Evolutionary conservation across 257 asterid genomes (phyloP).

Genomic region (Penstemon eatonii): DNA sequence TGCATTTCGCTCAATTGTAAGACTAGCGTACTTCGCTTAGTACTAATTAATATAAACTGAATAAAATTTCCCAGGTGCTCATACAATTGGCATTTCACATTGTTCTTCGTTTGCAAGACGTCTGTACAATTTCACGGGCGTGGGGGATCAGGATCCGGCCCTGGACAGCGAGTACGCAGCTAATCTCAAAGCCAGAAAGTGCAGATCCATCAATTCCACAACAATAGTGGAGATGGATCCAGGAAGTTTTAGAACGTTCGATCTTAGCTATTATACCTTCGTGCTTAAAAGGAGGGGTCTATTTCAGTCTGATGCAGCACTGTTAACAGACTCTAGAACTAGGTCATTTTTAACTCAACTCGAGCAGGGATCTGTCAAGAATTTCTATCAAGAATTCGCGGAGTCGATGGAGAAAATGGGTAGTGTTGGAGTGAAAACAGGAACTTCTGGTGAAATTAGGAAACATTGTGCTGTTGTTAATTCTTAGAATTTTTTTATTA

Average conservation of each 20-base stretch:
- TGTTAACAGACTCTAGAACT: constrained; percentile 44
- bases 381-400: constrained; percentile 52
- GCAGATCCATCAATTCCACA: constrained; percentile 44
- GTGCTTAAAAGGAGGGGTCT: constrained; percentile 66
- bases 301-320: constrained; percentile 61
- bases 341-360: constrained; percentile 37
- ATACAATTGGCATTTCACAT: constrained; percentile 63
- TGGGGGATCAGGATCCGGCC: constrained; percentile 63
- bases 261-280: constrained; percentile 57
- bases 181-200: constrained; percentile 52
- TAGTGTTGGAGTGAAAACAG: constrained; percentile 50
- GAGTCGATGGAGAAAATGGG: constrained; percentile 79
- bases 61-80: constrained; percentile 53
- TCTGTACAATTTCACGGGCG: constrained; percentile 62
- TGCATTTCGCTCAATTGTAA: too few relatives aligned
- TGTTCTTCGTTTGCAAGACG: constrained; percentile 56
- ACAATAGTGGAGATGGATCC: constrained; percentile 65
- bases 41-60: too few relatives aligned
- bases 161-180: constrained; percentile 65
- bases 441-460: constrained; percentile 59
- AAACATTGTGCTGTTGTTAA: constrained; percentile 65
- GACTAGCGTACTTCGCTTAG: too few relatives aligned
- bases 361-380: constrained; percentile 31
- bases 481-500: constrained; percentile 19
- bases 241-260: constrained; percentile 67